phyloP scores from a whole-genome alignment of 805 yeast genomes.

The Saccharomycopsis sp. region DNA sequence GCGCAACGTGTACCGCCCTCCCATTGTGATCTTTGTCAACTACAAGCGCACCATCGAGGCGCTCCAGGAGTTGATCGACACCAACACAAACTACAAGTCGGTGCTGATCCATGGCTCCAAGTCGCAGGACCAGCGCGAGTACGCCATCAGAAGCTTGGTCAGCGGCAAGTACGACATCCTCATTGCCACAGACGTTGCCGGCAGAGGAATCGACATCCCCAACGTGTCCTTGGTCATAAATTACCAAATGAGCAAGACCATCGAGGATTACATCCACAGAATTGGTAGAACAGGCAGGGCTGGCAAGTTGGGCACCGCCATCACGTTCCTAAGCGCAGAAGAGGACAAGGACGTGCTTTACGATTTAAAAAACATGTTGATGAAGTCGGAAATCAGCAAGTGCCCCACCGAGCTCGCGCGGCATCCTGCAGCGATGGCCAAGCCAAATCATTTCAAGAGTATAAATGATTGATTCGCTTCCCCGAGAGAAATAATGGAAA shows the following conservation, averaged over 20 bases:
- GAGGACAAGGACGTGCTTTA: conserved; percentile 43
- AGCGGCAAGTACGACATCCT: conserved; percentile 49
- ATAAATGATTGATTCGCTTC: conserved; percentile 19
- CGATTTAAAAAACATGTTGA: conserved; percentile 26
- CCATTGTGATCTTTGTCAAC: conserved; percentile 76
- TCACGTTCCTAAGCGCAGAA: conserved; percentile 56
- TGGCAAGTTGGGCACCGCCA: conserved; percentile 68
- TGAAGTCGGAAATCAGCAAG: conserved; percentile 15
- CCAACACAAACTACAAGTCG: conserved; percentile 37
- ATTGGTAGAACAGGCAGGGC: conserved; percentile 97
- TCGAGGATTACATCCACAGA: conserved; percentile 85
- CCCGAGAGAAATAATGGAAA: no score
- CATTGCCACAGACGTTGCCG: conserved; percentile 93
- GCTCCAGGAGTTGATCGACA: conserved; percentile 42
- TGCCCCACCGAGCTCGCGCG: conserved; percentile 18
- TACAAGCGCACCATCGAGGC: conserved; percentile 65
- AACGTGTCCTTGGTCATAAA: conserved; percentile 79
- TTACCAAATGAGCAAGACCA: conserved; percentile 67
- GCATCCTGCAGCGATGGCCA: conserved; percentile 18
- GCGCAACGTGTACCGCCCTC: conserved; percentile 38
- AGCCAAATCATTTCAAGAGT: conserved; percentile 15
- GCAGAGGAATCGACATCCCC: conserved; percentile 91
- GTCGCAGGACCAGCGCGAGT: conserved; percentile 76
- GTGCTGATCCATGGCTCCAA: conserved; percentile 80
- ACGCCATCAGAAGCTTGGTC: conserved; percentile 54